Percentiles rank a stretch among this genome's conserved stretches.
Conservation (phyloP, 1,139 yeast species). For the Nakaseomyces uthaithaninus region DNA sequence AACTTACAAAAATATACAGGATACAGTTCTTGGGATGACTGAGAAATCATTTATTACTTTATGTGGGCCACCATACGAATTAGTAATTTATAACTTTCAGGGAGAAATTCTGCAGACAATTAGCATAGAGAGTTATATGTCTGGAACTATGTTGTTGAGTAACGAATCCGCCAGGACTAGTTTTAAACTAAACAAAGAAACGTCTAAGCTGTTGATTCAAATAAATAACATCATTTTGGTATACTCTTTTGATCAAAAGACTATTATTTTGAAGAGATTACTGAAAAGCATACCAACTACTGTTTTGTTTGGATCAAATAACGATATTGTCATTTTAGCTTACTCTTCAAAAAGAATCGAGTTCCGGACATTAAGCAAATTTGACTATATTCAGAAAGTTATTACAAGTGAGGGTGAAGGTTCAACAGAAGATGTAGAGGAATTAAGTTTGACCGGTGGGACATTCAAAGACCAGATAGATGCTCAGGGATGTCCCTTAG, state of each 20-base stretch:
- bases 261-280: slow-evolving; percentile 16
- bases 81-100: slow-evolving; percentile 26
- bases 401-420: slow-evolving; percentile 3
- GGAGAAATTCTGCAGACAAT: slow-evolving; percentile 25
- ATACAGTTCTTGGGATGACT: slow-evolving; percentile 27
- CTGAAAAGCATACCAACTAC: slow-evolving; percentile 1
- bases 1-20: slow-evolving; percentile 11
- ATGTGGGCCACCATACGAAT: slow-evolving; percentile 18
- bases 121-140: slow-evolving; percentile 13
- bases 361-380: slow-evolving; percentile 1
- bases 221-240: slow-evolving; percentile 19
- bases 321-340: slow-evolving; percentile 4
- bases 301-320: neutral
- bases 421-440: slow-evolving; percentile 1
- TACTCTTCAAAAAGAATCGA: slow-evolving; percentile 5
- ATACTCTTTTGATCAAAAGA: slow-evolving; percentile 30
- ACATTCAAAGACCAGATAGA: neutral
- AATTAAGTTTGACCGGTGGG: neutral
- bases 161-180: slow-evolving; percentile 7
- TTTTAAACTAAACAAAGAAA: slow-evolving; percentile 25
- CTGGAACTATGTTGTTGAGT: slow-evolving; percentile 6
- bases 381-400: slow-evolving; percentile 5
- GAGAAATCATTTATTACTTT: slow-evolving; percentile 29
- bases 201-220: slow-evolving; percentile 27
- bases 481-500: slow-evolving; percentile 2